These are phyloP conservation scores for Lachnellula cervina DNA, from an alignment of 2,329 filamentous ascomycete species.

Conservation along the genomic window DNA sequence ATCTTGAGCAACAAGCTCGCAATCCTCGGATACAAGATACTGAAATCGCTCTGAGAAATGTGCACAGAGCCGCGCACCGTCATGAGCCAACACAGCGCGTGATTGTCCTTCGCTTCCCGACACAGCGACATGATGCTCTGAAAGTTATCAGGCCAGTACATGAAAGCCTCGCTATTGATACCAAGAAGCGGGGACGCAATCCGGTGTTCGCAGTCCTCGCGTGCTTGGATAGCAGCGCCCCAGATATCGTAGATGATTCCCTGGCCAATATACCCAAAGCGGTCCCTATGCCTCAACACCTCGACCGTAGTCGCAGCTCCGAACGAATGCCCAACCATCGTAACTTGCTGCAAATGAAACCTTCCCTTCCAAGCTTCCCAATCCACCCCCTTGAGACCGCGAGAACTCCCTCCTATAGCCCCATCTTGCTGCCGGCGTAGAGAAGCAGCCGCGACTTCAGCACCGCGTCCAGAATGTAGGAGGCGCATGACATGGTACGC, in stretches of 20 bases:
- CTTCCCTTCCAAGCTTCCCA: conserved; percentile 54
- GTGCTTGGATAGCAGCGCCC: conserved; percentile 46
- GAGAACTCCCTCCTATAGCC: conserved; percentile 54
- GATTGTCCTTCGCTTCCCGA: conserved; percentile 47
- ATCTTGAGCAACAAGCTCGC: conserved; percentile 57
- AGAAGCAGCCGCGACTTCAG: conserved; percentile 46
- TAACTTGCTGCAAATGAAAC: conserved; percentile 53
- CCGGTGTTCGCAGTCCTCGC: conserved; percentile 39
- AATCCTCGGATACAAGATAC: conserved; percentile 55
- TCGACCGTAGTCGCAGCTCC: conserved; percentile 61
- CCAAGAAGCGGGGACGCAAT: conserved; percentile 52
- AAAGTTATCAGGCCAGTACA: conserved; percentile 64
- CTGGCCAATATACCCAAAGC: conserved; percentile 54
- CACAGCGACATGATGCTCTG: conserved; percentile 51
- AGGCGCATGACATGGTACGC: conserved; percentile 51
- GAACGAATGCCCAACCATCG: conserved; percentile 62
- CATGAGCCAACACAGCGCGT: conserved; percentile 45
- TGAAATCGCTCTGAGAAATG: conserved; percentile 62
- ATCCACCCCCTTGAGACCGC: conserved; percentile 49
- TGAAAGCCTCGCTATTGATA: conserved; percentile 65
- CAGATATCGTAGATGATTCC: conserved; percentile 64
- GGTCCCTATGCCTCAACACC: conserved; percentile 48
- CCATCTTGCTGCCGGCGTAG: conserved; percentile 45
- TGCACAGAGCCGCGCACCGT: conserved; percentile 57
- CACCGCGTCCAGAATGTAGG: conserved; percentile 50